phyloP scores from a whole-genome alignment of 164 flowering plant genomes.

The Vitis labrusca region DNA sequence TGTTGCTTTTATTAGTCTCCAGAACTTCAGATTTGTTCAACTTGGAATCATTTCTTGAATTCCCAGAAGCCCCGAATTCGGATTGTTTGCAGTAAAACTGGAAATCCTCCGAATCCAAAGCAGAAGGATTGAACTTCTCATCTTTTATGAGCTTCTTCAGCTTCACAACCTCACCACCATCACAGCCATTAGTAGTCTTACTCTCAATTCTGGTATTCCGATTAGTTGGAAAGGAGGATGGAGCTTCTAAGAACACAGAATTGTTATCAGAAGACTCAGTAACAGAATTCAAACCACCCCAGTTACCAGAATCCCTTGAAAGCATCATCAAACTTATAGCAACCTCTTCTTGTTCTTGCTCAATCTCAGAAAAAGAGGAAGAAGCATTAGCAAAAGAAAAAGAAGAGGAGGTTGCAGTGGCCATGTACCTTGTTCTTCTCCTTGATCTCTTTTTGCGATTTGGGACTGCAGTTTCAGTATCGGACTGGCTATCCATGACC shows the following conservation, averaged over 20 bases:
- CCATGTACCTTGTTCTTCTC: constrained; percentile 34
- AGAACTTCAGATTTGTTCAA: constrained; percentile 4
- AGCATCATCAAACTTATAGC: constrained; percentile 69
- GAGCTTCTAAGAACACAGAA: constrained; percentile 20
- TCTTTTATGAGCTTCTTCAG: constrained; percentile 4
- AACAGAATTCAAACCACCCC: constrained; percentile 29
- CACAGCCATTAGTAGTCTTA: not conserved
- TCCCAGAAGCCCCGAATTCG: constrained; percentile 12
- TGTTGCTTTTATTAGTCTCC: not conserved
- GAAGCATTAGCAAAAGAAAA: constrained; percentile 27
- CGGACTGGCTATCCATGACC: constrained; percentile 43
- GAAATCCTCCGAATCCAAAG: constrained; percentile 1
- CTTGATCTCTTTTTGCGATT: constrained; percentile 31
- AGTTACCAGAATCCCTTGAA: constrained; percentile 36
- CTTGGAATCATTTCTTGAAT: constrained; percentile 5
- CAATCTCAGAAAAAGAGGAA: constrained; percentile 39
- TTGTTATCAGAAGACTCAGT: constrained; percentile 37
- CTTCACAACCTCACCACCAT: constrained; percentile 4
- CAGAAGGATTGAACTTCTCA: not conserved
- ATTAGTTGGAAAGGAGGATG: not conserved
- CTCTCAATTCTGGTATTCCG: constrained; percentile 1
- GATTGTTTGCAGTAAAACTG: not conserved
- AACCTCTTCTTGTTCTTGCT: constrained; percentile 60
- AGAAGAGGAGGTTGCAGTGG: constrained; percentile 28
- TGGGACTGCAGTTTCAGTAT: constrained; percentile 25